phyloP scores from a whole-genome alignment of 495 filamentous ascomycete species.

The Xylaria palmicola region DNA sequence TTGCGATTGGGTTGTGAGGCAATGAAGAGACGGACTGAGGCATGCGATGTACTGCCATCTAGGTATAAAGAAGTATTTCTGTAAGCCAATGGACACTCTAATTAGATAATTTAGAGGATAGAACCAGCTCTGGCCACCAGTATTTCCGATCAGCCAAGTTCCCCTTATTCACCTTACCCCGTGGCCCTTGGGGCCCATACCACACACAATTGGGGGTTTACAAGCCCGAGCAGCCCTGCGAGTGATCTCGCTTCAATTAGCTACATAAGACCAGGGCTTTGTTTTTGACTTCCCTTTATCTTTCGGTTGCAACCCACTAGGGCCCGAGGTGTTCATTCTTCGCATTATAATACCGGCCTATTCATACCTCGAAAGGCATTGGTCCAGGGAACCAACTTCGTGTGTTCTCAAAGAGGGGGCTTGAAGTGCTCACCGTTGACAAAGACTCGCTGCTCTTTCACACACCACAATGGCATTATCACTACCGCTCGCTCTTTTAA shows the following conservation, averaged over 20 bases:
- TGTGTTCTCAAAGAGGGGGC: neutral
- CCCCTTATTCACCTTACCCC: neutral
- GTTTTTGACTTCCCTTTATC: neutral
- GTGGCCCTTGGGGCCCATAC: neutral
- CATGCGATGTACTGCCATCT: neutral
- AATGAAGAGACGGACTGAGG: slow-evolving; percentile 2
- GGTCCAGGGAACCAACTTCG: neutral
- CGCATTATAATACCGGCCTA: neutral
- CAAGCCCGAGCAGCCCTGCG: too few species aligned
- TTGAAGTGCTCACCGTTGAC: neutral
- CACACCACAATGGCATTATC: neutral
- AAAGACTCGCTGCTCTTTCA: neutral
- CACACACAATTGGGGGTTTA: neutral
- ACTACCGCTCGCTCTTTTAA: neutral
- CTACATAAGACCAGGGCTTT: neutral
- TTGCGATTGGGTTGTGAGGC: slow-evolving; percentile 41
- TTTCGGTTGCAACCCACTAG: neutral
- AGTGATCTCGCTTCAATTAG: neutral
- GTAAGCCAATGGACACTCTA: neutral
- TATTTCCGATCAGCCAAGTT: neutral
- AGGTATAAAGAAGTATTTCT: neutral
- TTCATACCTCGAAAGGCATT: neutral
- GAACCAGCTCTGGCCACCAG: too few species aligned
- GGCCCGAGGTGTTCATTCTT: neutral
- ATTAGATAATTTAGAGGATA: neutral